phyloP scores from a whole-genome alignment of 345 rosid genomes.

The Rhodamnia argentea region DNA sequence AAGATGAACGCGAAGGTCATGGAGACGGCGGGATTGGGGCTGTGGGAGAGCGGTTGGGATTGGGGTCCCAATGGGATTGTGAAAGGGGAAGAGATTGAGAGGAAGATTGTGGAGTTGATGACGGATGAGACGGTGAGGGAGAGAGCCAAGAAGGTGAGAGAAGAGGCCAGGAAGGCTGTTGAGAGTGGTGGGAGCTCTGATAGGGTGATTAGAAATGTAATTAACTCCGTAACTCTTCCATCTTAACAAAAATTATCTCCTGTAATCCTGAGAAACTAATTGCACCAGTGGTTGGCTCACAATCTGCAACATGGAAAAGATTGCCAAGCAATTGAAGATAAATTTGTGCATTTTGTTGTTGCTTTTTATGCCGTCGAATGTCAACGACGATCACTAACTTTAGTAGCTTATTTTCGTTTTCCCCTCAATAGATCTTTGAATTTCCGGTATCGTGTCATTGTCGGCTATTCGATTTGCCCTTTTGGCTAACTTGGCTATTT shows the following conservation, averaged over 20 bases:
- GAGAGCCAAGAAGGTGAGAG: conserved; percentile 8
- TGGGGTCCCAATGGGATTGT: conserved; percentile 9
- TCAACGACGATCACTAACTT: not conserved
- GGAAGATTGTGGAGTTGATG: conserved; percentile 20
- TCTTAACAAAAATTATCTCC: not conserved
- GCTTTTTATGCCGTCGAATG: not conserved
- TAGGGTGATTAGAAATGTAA: not conserved
- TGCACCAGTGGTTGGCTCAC: not conserved
- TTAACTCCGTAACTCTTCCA: not conserved
- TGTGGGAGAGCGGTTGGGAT: conserved; percentile 19
- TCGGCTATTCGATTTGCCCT: not conserved
- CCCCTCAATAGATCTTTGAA: not conserved
- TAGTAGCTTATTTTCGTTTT: not conserved
- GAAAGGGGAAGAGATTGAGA: conserved; percentile 24
- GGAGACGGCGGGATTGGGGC: conserved; percentile 19
- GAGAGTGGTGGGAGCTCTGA: conserved; percentile 14
- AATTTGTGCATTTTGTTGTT: not conserved
- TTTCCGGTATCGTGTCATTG: not conserved
- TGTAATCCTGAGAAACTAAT: not conserved
- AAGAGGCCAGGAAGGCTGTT: conserved; percentile 18
- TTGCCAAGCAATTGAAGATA: not conserved
- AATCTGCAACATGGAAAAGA: not conserved
- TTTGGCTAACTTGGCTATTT: not conserved
- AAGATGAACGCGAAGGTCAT: conserved; percentile 19
- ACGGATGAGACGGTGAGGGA: conserved; percentile 7